Base-by-base conservation (phyloP, 1,139 yeast species). In the Pichia sp. region DNA sequence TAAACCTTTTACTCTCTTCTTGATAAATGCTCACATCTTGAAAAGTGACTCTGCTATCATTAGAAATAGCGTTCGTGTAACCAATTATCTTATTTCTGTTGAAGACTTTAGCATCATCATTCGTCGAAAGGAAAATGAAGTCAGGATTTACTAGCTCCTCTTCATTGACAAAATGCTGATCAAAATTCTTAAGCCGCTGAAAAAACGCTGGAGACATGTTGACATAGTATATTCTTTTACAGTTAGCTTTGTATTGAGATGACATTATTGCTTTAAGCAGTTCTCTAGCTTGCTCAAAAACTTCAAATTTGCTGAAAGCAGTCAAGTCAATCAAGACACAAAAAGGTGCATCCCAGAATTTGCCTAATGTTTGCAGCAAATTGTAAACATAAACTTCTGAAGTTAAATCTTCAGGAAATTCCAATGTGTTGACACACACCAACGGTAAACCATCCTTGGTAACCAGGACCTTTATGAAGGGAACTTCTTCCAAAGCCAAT, bases 381-480 rank as follows among this genome's bases (percentile, higher is more conserved):
- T 85, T 78, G 67, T 80, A 89, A 10, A 83, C 73, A 46, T 85
- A 71, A 8, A 80, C 71, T 49, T 85, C 85, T 1, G 79, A 70
- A 57, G 85, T 88, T 49, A 75, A 64, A 10, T 75, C 74, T 11
- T 65, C 65, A 30, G 79, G 69, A 49, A 73, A 64, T 49, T 70
- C 67, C 47, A 72, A 67, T 56, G 80, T 74, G 45, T 83, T 79
- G 15, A 87, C 66, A 1, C 86, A 82, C 29, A 88, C 72, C 29
- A 84, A 76, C 0, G 95, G 95, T 0, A 81, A 72, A 7, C 96
- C 96, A 66, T 88, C 95, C 48, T 78, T 74, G 52, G 85, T 80
- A 19, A 86, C 80, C 0, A 87, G 80, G 60, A 81, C 89, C 54
- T 80, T 84, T 8, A 87, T 77, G 44, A 85, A 74, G 0, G 80